Evolutionary conservation across 345 rosid genomes (phyloP).

Genomic region (Citropsis articulata): DNA sequence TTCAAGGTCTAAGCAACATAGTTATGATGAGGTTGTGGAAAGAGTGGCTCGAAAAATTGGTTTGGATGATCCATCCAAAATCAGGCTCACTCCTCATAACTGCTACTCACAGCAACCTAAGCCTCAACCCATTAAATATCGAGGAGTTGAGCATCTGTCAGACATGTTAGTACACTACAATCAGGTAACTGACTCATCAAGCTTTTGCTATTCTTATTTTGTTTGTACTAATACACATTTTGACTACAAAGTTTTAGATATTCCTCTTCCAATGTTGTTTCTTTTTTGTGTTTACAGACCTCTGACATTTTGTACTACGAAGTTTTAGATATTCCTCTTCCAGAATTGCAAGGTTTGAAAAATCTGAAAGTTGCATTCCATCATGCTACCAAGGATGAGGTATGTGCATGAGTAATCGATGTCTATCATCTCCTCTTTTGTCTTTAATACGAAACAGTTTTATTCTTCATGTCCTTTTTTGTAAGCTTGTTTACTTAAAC

Average conservation of each 20-base stretch:
- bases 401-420: conserved; percentile 20
- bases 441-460: background rate
- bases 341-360: conserved; percentile 91
- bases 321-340: conserved; percentile 97
- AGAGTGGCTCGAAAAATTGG: conserved; percentile 81
- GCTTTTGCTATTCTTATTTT: conserved; percentile 6
- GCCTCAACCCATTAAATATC: conserved; percentile 87
- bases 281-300: conserved; percentile 50
- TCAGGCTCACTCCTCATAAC: conserved; percentile 95
- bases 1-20: conserved; percentile 80
- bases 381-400: conserved; percentile 83
- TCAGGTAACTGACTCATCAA: conserved; percentile 53
- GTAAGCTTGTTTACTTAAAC: conserved; percentile 9
- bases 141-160: conserved; percentile 80
- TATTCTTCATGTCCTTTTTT: conserved; percentile 5
- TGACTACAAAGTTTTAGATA: background rate
- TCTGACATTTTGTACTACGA: conserved; percentile 94
- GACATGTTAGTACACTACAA: conserved; percentile 94
- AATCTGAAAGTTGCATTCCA: conserved; percentile 91
- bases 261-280: background rate
- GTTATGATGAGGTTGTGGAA: conserved; percentile 88
- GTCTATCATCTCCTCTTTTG: conserved; percentile 5
- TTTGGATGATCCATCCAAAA: conserved; percentile 82
- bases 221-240: conserved; percentile 3
- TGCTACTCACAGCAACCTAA: conserved; percentile 99